Base-by-base conservation (phyloP, 2,329 filamentous ascomycete genomes). In the Berkeleyomyces rouxiae region DNA sequence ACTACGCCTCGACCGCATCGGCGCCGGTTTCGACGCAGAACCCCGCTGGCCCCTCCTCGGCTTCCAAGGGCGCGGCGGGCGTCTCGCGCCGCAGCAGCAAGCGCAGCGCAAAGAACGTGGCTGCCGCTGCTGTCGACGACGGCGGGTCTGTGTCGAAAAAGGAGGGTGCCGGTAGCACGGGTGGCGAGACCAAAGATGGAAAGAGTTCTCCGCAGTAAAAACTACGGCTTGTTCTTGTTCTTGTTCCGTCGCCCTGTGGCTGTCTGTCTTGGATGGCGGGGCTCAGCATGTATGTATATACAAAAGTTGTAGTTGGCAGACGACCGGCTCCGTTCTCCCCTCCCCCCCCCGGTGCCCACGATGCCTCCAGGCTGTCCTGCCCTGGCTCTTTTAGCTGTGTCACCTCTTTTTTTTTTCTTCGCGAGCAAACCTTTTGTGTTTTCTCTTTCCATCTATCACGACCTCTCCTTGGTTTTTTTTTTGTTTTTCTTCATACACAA, bases 31-130 rank as follows among this genome's bases (percentile, higher is more conserved):
- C 23, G 23, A 23, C 23, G 23, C 23, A 23, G 9, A 11, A 11
- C 33, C 49, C 49, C 10, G 46, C 31, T 4, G 5, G 11, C 33
- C 49, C 49, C 31, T 16, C 11, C 5, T 23, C 58, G 3, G 23
- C 23, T 6, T 59, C 42, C 33, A 59, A 59, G 58, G 16, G 33
- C 13, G 23, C 23, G 23, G 23, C 23, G 1, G 31, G 49, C 49
- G 13, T 23, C 49, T 53, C 49, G 49, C 46, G 42, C n/a, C 51
- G 37, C n/a, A 39, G 42, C 10, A 58, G 61, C 49, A 62, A 62
- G 61, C 33, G 16, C 9, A 31, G 49, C 31, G 49, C 33, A 7
- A 53, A 37, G 33, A 53, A 23, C 16, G 4, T 31, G 16, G 33
- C 31, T 6, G 33, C 23, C 9, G 33, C 49, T 7, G 2, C 49